phyloP scores from a whole-genome alignment of 1,139 yeast genomes.

The Pichia sp. region DNA sequence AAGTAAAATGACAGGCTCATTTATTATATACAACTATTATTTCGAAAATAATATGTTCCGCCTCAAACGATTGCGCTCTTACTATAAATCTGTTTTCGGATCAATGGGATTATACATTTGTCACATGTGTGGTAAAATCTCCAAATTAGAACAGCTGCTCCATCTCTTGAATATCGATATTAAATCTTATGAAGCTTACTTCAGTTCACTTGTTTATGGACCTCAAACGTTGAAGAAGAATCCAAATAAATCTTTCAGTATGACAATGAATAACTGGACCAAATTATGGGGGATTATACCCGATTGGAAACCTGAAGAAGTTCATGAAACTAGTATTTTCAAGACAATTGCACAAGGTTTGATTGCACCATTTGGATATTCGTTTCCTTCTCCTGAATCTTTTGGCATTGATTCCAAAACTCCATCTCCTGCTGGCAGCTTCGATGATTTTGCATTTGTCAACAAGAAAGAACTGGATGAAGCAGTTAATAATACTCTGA shows the following conservation, averaged over 20 bases:
- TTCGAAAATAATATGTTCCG: slow-evolving; percentile 8
- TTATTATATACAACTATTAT: slow-evolving; percentile 13
- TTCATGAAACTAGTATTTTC: not conserved
- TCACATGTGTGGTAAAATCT: not conserved
- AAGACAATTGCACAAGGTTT: not conserved
- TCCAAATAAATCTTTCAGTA: too few species aligned
- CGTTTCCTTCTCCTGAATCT: not conserved
- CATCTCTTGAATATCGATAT: not conserved
- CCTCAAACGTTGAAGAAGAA: not conserved
- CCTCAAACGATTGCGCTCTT: slow-evolving; percentile 1
- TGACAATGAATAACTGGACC: slow-evolving; percentile 1
- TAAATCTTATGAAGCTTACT: not conserved
- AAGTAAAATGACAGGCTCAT: slow-evolving; percentile 12
- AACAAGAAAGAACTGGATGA: slow-evolving; percentile 12
- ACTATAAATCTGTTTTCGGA: slow-evolving; percentile 1
- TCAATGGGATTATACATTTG: slow-evolving; percentile 1
- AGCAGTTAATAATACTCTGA: not conserved
- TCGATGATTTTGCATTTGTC: slow-evolving; percentile 17
- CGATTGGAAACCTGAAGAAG: not conserved
- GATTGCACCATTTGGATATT: slow-evolving; percentile 6
- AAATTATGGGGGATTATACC: not conserved
- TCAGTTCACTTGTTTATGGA: not conserved
- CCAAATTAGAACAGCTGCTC: not conserved
- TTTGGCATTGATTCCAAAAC: not conserved
- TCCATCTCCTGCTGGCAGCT: slow-evolving; percentile 11